Conservation (phyloP, 257 asterid species). For the Pogostemon cablin region DNA sequence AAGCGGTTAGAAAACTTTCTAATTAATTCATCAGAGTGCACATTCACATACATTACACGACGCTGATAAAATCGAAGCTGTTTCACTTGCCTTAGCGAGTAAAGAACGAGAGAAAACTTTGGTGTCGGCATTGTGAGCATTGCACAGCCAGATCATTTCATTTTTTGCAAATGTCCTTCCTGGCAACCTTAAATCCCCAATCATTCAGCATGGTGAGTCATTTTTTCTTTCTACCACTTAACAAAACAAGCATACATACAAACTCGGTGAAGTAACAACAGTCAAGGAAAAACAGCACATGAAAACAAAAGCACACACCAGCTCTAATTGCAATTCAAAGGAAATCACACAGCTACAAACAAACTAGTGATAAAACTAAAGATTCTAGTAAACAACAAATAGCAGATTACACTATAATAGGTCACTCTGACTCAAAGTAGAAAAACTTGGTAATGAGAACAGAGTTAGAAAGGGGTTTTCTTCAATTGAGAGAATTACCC, state of each 20-base stretch:
- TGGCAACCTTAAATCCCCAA: slow-evolving; percentile 62
- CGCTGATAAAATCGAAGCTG: not conserved
- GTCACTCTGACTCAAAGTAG: not conserved
- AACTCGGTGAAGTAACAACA: not conserved
- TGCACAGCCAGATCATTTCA: slow-evolving; percentile 64
- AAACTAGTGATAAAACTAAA: not conserved
- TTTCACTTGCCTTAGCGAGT: slow-evolving; percentile 80
- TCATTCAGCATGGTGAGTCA: slow-evolving; percentile 6
- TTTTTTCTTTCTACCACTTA: not conserved
- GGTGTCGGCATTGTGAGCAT: slow-evolving; percentile 76
- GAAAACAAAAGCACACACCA: too few species aligned
- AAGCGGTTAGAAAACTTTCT: slow-evolving; percentile 38
- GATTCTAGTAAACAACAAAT: not conserved
- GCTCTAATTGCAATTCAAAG: too few species aligned
- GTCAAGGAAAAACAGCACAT: too few species aligned
- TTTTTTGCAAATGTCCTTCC: slow-evolving; percentile 63
- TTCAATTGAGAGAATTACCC: slow-evolving; percentile 51
- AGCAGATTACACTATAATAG: not conserved
- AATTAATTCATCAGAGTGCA: not conserved
- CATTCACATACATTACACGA: not conserved
- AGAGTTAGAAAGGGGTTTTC: not conserved
- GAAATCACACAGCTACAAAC: not conserved
- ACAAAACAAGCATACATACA: not conserved
- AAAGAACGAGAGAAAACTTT: slow-evolving; percentile 72
- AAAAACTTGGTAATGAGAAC: not conserved